A percentile compares a stretch with the other conserved stretches of the same genome.
phyloP scores from a whole-genome alignment of 139 green algal species.

The Picochlorum sp. region DNA sequence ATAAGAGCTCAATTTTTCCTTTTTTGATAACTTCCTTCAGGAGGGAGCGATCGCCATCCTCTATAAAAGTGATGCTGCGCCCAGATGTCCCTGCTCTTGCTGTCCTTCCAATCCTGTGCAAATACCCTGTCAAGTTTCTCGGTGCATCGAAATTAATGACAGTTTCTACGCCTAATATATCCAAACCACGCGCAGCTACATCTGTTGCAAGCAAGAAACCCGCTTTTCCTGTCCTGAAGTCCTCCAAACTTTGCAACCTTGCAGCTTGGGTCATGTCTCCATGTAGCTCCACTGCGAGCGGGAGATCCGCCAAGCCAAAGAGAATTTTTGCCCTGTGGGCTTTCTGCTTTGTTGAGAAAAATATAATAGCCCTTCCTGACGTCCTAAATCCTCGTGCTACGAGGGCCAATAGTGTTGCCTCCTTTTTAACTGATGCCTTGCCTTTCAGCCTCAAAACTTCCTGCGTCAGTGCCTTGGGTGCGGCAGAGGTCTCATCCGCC shows the following conservation, averaged over 20 bases:
- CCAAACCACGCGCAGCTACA: constrained; percentile 85
- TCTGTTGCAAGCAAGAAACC: constrained; percentile 80
- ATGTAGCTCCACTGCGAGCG: constrained; percentile 82
- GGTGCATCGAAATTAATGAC: constrained; percentile 63
- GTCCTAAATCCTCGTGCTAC: constrained; percentile 52
- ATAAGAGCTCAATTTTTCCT: constrained; percentile 46
- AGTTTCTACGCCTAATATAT: constrained; percentile 86
- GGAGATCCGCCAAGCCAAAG: constrained; percentile 79
- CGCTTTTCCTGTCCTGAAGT: constrained; percentile 59
- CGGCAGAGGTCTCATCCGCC: constrained; percentile 58
- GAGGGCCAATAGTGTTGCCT: constrained; percentile 82
- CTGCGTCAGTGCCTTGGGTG: constrained; percentile 68
- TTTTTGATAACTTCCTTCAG: constrained; percentile 81
- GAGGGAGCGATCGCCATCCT: constrained; percentile 70
- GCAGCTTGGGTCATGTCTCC: constrained; percentile 89
- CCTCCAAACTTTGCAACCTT: constrained; percentile 77
- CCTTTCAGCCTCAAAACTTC: constrained; percentile 84
- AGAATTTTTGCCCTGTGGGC: constrained; percentile 91
- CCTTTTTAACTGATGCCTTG: constrained; percentile 51
- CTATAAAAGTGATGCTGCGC: constrained; percentile 74
- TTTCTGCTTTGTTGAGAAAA: constrained; percentile 79
- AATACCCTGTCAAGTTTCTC: constrained; percentile 54
- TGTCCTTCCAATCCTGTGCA: constrained; percentile 86
- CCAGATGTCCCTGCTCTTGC: constrained; percentile 78
- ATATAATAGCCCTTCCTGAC: constrained; percentile 75